A percentile compares a stretch with the other conserved stretches of the same genome.
Conservation (phyloP, 192 early-diverging fungal species). For the Rhizoclosmatium globosum region DNA sequence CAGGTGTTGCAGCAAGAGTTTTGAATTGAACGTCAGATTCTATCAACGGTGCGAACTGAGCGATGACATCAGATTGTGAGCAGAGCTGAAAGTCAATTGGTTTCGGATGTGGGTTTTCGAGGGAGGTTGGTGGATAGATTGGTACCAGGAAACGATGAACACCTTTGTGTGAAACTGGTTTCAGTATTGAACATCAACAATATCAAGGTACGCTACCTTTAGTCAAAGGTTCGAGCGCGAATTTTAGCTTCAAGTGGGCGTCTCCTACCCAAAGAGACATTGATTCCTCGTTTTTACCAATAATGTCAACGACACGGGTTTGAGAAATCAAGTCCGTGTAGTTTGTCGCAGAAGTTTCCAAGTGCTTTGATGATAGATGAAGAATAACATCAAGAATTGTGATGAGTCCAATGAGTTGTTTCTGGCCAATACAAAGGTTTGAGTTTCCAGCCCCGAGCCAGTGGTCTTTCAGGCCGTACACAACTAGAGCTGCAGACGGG, state of each 20-base stretch:
- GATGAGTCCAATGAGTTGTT: slow-evolving; percentile 40
- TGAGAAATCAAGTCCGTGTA: background rate
- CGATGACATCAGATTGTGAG: slow-evolving; percentile 32
- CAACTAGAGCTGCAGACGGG: slow-evolving; percentile 15
- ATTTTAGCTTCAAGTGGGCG: slow-evolving; percentile 13
- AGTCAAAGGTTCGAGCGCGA: slow-evolving; percentile 31
- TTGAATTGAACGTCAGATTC: slow-evolving; percentile 9
- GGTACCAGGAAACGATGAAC: slow-evolving; percentile 45
- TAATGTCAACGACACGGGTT: slow-evolving; percentile 24
- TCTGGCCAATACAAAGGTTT: slow-evolving; percentile 15
- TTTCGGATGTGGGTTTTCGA: background rate
- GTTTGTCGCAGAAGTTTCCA: background rate
- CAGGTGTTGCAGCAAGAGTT: slow-evolving; percentile 24
- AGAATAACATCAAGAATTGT: slow-evolving; percentile 42
- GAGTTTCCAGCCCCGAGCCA: slow-evolving; percentile 42
- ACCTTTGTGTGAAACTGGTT: background rate
- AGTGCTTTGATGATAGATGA: slow-evolving; percentile 7
- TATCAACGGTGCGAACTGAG: background rate
- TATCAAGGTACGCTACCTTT: slow-evolving; percentile 16
- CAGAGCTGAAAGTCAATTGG: slow-evolving; percentile 9
- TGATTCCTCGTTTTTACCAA: slow-evolving; percentile 34
- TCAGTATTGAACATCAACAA: background rate
- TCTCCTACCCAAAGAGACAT: slow-evolving; percentile 38
- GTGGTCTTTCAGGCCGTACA: slow-evolving; percentile 42
- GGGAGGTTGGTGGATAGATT: slow-evolving; percentile 2